Base-by-base conservation (phyloP, 192 early-diverging fungal genomes). In the Thoreauomyces humboldtii region DNA sequence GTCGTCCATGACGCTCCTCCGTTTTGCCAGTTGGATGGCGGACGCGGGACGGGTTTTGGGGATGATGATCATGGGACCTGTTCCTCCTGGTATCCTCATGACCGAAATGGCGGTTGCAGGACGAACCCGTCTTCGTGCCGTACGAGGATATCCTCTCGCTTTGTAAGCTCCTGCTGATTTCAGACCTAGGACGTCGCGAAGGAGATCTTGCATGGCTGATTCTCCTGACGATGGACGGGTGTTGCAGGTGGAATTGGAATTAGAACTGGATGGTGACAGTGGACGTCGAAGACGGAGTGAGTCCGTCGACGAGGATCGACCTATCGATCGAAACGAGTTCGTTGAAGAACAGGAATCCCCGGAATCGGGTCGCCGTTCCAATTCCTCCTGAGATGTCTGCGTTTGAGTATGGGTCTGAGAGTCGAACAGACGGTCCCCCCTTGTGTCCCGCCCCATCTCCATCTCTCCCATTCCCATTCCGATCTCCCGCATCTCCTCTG, bases 31-130 rank as follows among this genome's bases (percentile, higher is more conserved):
- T 32, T 50, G 56, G 7, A 72, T 50, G 15, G 81, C 76, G 6
- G 78, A 75, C 21, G 74, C 70, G n/a, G 81, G 81, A 6, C 81
- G 53, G 4, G 78, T 69, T 38, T 79, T 79, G n/a, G 77, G 77
- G 6, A 73, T 69, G n/a, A 79, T 68, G 33, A 79, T 74, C 59
- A 81, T 81, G 6, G 65, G 69, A 42, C 61, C 72, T 4, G 55
- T 57, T 6, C 70, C 72, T 22, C 63, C 59, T 45, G 72, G 71
- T n/a, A 77, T 56, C 12, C 81, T 61, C 81, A 84, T 84, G 22
- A 84, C 56, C 19, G 76, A 81, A 46, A 84, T 84, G 6, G 81
- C 81, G 12, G 81, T 84, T 15, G 81, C 78, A 19, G 81, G 81
- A 31, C 81, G 60, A 5, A 73, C 17, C n/a, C 67, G 58, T 38